Percentiles rank a stretch among this genome's conserved stretches.
Evolutionary conservation across 768 basidiomycete species (phyloP).

Genomic region (Clitopilus passeckerianus): DNA sequence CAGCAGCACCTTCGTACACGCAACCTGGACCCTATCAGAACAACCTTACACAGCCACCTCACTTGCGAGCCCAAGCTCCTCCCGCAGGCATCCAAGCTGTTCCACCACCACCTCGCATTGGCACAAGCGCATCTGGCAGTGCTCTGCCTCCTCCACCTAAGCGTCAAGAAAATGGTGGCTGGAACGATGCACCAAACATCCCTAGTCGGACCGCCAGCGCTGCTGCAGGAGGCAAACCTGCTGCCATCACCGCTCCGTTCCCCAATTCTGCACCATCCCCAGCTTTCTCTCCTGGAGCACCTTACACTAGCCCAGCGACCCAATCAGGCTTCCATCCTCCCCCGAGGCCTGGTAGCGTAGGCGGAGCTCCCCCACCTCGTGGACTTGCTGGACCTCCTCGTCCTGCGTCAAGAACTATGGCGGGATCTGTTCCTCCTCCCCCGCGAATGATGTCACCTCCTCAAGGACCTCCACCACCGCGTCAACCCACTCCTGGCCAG

Average conservation of each 20-base stretch:
- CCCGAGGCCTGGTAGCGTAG: slow-evolving; percentile 59
- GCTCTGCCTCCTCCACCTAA: slow-evolving; percentile 50
- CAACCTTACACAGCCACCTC: slow-evolving; percentile 36
- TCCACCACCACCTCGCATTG: slow-evolving; percentile 41
- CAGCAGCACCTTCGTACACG: slow-evolving; percentile 12
- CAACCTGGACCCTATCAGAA: slow-evolving; percentile 12
- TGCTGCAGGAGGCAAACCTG: slow-evolving; percentile 48
- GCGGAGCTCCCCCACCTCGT: slow-evolving; percentile 35
- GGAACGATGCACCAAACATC: slow-evolving; percentile 81
- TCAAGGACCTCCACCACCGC: slow-evolving; percentile 30
- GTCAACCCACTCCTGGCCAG: slow-evolving; percentile 43
- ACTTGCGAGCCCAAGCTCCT: slow-evolving; percentile 26
- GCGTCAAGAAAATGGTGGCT: slow-evolving; percentile 70
- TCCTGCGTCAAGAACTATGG: slow-evolving; percentile 23
- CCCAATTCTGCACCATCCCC: slow-evolving; percentile 56
- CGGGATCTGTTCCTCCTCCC: slow-evolving; percentile 25
- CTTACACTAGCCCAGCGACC: slow-evolving; percentile 32
- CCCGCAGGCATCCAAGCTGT: slow-evolving; percentile 19
- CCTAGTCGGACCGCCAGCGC: slow-evolving; percentile 34
- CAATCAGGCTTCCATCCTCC: slow-evolving; percentile 54
- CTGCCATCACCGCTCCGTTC: slow-evolving; percentile 86
- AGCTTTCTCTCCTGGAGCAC: slow-evolving; percentile 40
- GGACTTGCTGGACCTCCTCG: slow-evolving; percentile 25
- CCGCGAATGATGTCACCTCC: slow-evolving; percentile 44
- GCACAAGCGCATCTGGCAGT: slow-evolving; percentile 20